Conservation (phyloP, 2,329 filamentous ascomycete genomes). For the Diplodia corticola region DNA sequence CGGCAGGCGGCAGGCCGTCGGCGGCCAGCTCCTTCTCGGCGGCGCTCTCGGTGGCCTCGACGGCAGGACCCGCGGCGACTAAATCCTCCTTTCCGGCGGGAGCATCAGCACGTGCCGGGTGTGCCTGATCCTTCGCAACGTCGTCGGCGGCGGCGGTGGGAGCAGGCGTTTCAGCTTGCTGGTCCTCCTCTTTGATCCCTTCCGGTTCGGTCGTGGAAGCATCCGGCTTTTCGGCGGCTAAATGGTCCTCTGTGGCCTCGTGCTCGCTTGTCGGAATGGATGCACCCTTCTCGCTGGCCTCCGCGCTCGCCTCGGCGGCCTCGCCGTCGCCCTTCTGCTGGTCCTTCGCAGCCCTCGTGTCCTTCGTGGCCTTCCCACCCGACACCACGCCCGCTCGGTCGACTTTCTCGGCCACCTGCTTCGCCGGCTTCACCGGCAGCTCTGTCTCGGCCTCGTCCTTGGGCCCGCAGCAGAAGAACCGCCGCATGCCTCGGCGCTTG, state of each 20-base stretch:
- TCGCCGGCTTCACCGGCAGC: constrained; percentile 12
- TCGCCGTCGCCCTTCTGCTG: background rate
- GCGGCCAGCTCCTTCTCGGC: background rate
- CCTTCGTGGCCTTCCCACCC: constrained; percentile 8
- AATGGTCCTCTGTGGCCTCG: constrained; percentile 10
- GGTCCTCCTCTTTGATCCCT: constrained; percentile 2
- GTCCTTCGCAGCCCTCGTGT: no score
- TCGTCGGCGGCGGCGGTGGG: background rate
- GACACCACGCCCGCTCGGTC: constrained; percentile 8
- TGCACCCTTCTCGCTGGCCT: background rate
- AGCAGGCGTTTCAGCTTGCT: background rate
- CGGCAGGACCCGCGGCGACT: background rate
- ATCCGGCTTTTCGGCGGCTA: constrained; percentile 18
- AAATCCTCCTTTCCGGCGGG: background rate
- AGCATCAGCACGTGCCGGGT: background rate
- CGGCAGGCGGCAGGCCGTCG: no score
- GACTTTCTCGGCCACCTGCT: constrained; percentile 13
- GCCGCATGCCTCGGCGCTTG: constrained; percentile 17
- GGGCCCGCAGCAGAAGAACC: constrained; percentile 18
- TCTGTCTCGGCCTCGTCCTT: constrained; percentile 12
- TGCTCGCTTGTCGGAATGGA: constrained; percentile 13
- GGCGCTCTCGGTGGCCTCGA: background rate
- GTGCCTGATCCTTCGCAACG: background rate
- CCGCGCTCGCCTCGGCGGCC: background rate
- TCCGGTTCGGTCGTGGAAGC: constrained; percentile 1